Percentiles rank a stretch among this genome's conserved stretches.
phyloP scores from a whole-genome alignment of 768 basidiomycete genomes.

The Mycena filopes region DNA sequence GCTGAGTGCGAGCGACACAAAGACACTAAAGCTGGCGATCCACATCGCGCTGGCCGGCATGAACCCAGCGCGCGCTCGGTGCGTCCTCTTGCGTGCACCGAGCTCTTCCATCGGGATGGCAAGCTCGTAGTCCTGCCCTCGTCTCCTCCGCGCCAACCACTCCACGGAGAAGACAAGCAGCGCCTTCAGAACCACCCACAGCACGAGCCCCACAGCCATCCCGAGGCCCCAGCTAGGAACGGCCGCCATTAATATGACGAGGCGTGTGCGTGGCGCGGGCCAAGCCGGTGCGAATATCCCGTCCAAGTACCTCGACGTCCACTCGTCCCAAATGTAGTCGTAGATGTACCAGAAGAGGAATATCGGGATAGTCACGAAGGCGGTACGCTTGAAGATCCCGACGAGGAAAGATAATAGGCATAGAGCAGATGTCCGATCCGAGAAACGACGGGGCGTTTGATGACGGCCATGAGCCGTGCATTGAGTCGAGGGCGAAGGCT shows the following conservation, averaged over 20 bases:
- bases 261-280: conserved; percentile 21
- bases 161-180: background rate
- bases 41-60: background rate
- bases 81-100: background rate
- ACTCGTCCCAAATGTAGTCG: conserved; percentile 7
- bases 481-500: conserved; percentile 6
- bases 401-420: conserved; percentile 1
- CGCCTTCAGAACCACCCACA: conserved; percentile 10
- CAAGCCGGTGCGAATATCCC: conserved; percentile 24
- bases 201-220: conserved; percentile 14
- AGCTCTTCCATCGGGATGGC: background rate
- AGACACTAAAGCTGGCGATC: conserved; percentile 5
- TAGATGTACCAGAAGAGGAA: conserved; percentile 24
- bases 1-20: conserved; percentile 20
- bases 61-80: background rate
- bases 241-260: conserved; percentile 29
- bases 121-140: conserved; percentile 11
- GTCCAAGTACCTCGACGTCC: conserved; percentile 1
- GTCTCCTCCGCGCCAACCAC: background rate
- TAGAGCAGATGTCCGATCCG: conserved; percentile 1
- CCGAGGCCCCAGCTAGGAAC: conserved; percentile 14
- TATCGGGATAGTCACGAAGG: conserved; percentile 19
- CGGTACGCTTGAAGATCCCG: conserved; percentile 15
- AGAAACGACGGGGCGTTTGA: background rate
- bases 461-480: conserved; percentile 6